Base-by-base conservation (phyloP, 176 grass and related monocot genomes). In the Ensete ventricosum region DNA sequence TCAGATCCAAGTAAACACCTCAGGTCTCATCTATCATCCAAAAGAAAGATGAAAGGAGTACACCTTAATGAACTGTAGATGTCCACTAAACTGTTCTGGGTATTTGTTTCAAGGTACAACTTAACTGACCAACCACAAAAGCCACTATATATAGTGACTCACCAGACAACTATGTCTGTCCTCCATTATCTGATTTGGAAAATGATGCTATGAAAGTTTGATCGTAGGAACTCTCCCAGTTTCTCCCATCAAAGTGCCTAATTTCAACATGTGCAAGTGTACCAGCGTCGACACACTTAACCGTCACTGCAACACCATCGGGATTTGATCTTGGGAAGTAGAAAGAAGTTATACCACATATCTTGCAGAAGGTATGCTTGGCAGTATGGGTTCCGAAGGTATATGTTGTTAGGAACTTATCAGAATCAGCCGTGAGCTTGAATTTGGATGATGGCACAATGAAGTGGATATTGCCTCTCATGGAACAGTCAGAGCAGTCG, bases 381-480 rank as follows among this genome's bases (percentile, higher is more conserved):
- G 88, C 90, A 13, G 87, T 92, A 84, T 87, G 90, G 50, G 93
- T 93, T 69, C 90, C 93, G 67, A 93, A 97, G 64, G 85, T 89
- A 79, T 97, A 97, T 43, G 85, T 85, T 80, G 93, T 85, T 26
- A 97, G 82, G 83, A 70, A 87, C 50, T 87, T 80, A 52, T 62
- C 67, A 23, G 85, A 76, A 74, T 75, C 83, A 5, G 62, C 1
- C 26, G 52, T 14, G n/a, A 97, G 87, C 11, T 55, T 25, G 88
- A 97, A 90, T 80, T 62, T 93, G 17, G 27, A 76, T 23, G 74
- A 77, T 67, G 90, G 88, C 50, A 97, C 90, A 64, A 87, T 16
- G 77, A 97, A 90, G 71, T 90, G 71, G 62, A 43, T 29, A 83
- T 90, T 97, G 67, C 64, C 83, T 52, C 85, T 82, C 87, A 93